Base-by-base conservation (phyloP, 1,139 yeast genomes). In the Sugiyamaella japonica region DNA sequence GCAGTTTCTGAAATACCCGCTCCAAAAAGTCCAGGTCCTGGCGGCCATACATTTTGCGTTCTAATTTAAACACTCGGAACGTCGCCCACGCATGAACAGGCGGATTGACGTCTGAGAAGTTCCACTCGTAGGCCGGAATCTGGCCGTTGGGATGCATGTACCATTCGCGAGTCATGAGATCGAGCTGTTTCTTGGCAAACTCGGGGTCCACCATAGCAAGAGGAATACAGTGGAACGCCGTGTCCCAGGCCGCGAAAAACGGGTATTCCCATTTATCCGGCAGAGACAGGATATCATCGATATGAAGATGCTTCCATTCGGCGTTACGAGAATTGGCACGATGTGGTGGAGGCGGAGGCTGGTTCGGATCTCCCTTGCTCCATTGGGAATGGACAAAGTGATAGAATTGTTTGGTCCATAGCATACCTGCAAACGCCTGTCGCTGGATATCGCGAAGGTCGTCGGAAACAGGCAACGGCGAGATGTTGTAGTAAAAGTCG, bases 121-220 rank as follows among this genome's bases (percentile, higher is more conserved):
- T 91, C 98, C 98, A 91, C 71, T 91, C 98, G 70, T 91, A 91
- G 17, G 97, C 97, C 0, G 98, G 98, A 61, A 90, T 84, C 72
- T 91, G 97, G n/a, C 98, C 98, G 70, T 91, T 91, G 46, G 98
- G 97, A 71, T 93, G 97, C 96, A 90, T 89, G 71, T 90, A 91
- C 98, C 98, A 91, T 71, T 91, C 98, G 66, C 97, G 80, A 39
- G 96, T 86, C 69, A 91, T 76, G 57, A 90, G 76, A 70, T 88
- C 96, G 62, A 91, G 79, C 73, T 91, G 97, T 65, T 83, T 85
- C 71, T 91, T 91, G 45, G 97, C 96, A 75, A 89, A 91, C 60
- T 84, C 91, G 1, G 97, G 97, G 70, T 91, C 98, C 66, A 91
- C 82, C 93, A 91, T 89, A 4, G 97, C 95, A 61, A 91, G 76